These are phyloP conservation scores for Talaromyces funiculosus DNA, from an alignment of 2,329 filamentous ascomycete species.

Conservation along the genomic window DNA sequence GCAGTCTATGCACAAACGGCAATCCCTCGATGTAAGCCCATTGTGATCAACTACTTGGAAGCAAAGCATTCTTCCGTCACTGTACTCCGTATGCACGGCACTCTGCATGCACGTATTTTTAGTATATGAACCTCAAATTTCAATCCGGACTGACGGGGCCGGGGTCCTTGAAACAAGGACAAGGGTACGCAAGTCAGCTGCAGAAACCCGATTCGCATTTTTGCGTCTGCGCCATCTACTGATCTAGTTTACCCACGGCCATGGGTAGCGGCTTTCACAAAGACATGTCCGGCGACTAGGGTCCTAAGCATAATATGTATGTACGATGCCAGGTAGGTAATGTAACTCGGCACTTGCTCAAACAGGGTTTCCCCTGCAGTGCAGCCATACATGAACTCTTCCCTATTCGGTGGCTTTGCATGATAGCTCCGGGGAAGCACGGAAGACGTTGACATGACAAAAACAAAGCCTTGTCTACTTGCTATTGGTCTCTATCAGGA, in stretches of 20 bases:
- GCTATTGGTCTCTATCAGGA: not conserved
- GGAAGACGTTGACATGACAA: conserved; percentile 1
- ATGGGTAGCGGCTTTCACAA: not conserved
- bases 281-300: not conserved
- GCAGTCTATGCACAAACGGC: no score
- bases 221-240: not conserved
- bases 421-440: conserved; percentile 9
- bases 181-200: not conserved
- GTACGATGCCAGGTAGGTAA: not conserved
- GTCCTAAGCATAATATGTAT: not conserved
- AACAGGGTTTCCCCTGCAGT: not conserved
- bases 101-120: not conserved
- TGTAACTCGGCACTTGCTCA: not conserved
- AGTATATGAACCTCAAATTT: not conserved
- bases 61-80: not conserved
- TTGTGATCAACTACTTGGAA: not conserved
- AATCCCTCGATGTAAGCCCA: no score
- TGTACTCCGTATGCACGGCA: not conserved
- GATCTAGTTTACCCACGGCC: not conserved
- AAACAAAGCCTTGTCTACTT: not conserved
- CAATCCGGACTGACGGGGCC: conserved; percentile 1
- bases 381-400: not conserved
- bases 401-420: not conserved
- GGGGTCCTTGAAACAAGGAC: not conserved
- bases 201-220: not conserved